Evolutionary conservation across 106 monocot genomes (phyloP).

Genomic region (Vanilla planifolia): DNA sequence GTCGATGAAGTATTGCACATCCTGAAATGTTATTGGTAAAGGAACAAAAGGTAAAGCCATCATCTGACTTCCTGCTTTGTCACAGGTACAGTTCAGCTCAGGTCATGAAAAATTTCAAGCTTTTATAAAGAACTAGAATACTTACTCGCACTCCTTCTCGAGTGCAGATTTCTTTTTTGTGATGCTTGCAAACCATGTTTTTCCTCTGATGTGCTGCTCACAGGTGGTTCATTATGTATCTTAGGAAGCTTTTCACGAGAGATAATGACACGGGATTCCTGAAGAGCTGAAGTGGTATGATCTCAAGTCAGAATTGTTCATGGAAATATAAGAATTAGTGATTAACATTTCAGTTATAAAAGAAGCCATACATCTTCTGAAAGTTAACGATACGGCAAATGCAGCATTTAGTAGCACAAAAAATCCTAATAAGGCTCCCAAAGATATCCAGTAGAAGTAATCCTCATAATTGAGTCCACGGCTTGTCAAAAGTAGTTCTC

Average conservation of each 20-base stretch:
- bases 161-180: slow-evolving; percentile 5
- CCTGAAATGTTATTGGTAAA: slow-evolving; percentile 18
- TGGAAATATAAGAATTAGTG: not conserved
- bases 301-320: no score
- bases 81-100: not conserved
- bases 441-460: slow-evolving; percentile 43
- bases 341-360: not conserved
- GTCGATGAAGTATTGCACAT: slow-evolving; percentile 24
- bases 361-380: slow-evolving; percentile 15
- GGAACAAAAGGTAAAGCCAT: slow-evolving; percentile 16
- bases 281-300: slow-evolving; percentile 13
- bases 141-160: no score
- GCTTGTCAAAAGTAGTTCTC: slow-evolving; percentile 20
- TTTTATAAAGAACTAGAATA: no score
- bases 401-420: slow-evolving; percentile 25
- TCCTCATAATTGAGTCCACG: slow-evolving; percentile 22
- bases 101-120: no score
- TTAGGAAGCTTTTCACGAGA: no score
- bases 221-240: no score
- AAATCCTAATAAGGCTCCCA: slow-evolving; percentile 30
- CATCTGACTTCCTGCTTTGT: slow-evolving; percentile 5
- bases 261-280: slow-evolving; percentile 21
- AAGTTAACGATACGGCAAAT: slow-evolving; percentile 28
- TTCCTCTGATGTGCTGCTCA: no score
- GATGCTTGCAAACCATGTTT: no score